A percentile compares a stretch with the other conserved stretches of the same genome.
Conservation (phyloP, 306 rosid genomes). For the Acacia confusa region DNA sequence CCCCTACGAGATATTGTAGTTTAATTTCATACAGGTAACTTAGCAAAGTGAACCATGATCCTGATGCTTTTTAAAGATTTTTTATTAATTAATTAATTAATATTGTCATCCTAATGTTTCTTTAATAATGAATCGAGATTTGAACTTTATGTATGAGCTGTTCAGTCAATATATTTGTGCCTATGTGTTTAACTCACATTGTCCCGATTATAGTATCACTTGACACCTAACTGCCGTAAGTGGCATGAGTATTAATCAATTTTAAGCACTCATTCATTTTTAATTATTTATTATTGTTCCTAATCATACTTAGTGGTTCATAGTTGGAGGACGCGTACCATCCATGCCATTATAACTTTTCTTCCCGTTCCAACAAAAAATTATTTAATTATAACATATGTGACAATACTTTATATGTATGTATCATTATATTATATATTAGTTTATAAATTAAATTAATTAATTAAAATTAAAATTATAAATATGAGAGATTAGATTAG, state of each 20-base stretch:
- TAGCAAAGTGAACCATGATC: not conserved
- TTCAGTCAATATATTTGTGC: not conserved
- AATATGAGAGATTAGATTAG: too few species aligned
- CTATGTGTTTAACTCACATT: too few species aligned
- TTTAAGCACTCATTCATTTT: not conserved
- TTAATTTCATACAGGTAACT: not conserved
- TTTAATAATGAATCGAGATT: not conserved
- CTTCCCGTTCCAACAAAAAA: not conserved
- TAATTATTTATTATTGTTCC: not conserved
- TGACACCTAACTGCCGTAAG: not conserved
- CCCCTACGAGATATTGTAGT: not conserved
- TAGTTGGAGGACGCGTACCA: not conserved
- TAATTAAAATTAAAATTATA: too few species aligned
- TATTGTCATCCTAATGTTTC: not conserved
- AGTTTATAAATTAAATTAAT: too few species aligned
- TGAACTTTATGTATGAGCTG: not conserved
- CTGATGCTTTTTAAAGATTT: not conserved
- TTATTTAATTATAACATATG: too few species aligned
- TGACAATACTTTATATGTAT: rapidly evolving
- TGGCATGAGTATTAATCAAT: not conserved
- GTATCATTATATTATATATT: too few species aligned
- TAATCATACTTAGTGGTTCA: not conserved
- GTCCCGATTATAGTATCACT: not conserved
- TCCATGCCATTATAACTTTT: not conserved
- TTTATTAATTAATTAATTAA: not conserved